A percentile compares a stretch with the other conserved stretches of the same genome.
Conservation (phyloP, 441 rosid species). For the Aquilaria agallochum region DNA sequence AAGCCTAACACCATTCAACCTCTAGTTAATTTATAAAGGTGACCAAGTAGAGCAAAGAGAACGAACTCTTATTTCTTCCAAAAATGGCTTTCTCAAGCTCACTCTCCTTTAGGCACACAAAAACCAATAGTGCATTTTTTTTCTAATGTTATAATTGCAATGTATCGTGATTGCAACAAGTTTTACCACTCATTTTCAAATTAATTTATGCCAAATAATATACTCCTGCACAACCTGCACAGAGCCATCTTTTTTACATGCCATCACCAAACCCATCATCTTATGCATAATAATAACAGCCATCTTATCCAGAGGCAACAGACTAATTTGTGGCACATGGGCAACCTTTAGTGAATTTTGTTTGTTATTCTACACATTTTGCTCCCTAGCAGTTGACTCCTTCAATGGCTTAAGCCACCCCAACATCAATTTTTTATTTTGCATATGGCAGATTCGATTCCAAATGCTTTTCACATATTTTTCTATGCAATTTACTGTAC, state of each 20-base stretch:
- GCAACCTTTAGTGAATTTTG: slow-evolving; percentile 68
- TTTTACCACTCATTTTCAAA: no score
- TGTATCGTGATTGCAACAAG: no score
- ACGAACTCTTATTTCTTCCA: no score
- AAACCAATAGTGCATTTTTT: no score
- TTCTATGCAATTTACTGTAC: slow-evolving; percentile 61
- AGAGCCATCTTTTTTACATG: slow-evolving; percentile 59
- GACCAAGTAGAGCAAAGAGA: no score
- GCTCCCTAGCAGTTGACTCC: slow-evolving; percentile 71
- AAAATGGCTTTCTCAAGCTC: no score
- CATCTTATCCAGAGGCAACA: slow-evolving; percentile 84
- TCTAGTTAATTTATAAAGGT: no score
- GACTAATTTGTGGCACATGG: slow-evolving; percentile 72
- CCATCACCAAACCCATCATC: slow-evolving; percentile 81
- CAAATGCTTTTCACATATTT: slow-evolving; percentile 70
- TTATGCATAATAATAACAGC: slow-evolving; percentile 93
- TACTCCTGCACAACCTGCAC: slow-evolving; percentile 68
- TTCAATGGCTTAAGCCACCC: slow-evolving; percentile 92
- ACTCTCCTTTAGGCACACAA: no score
- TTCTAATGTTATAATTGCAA: no score
- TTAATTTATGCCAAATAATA: no score
- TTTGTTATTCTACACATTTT: slow-evolving; percentile 53
- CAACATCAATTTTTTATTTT: slow-evolving; percentile 54
- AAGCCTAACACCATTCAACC: no score
- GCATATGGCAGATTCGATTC: slow-evolving; percentile 84